Evolutionary conservation across 1,284 basidiomycete species (phyloP).

Genomic region (Cutaneotrichosporon cavernicola): DNA sequence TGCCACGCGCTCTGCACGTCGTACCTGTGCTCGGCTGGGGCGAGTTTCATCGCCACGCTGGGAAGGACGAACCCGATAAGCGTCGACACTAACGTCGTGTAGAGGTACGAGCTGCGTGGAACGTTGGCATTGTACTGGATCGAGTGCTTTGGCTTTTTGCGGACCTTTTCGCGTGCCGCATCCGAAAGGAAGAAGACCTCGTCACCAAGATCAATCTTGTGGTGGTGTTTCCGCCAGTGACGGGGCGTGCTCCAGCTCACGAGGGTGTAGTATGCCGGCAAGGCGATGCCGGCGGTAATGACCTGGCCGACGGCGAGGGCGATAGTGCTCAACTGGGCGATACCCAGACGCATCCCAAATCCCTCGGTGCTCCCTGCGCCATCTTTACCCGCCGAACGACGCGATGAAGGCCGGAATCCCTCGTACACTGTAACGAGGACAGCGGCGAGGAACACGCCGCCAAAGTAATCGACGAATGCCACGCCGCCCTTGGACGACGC

Average conservation of each 20-base stretch:
- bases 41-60: not conserved
- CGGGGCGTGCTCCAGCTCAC: conserved; percentile 16
- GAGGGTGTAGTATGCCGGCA: conserved; percentile 19
- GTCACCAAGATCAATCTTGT: conserved; percentile 20
- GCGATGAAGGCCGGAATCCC: conserved; percentile 20
- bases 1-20: conserved; percentile 18
- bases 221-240: conserved; percentile 16
- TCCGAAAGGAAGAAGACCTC: conserved; percentile 16
- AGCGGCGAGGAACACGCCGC: conserved; percentile 11
- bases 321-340: conserved; percentile 18
- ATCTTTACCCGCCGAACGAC: conserved; percentile 9
- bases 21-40: conserved; percentile 6
- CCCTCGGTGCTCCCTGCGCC: conserved; percentile 15
- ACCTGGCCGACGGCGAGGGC: conserved; percentile 16
- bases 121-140: conserved; percentile 21
- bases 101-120: conserved; percentile 19
- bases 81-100: conserved; percentile 18
- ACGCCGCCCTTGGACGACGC: not conserved
- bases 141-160: conserved; percentile 14
- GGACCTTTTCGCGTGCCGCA: not conserved
- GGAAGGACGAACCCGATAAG: conserved; percentile 18
- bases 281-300: conserved; percentile 17
- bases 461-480: conserved; percentile 12
- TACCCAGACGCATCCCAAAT: conserved; percentile 22
- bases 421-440: conserved; percentile 21